Evolutionary conservation across 176 grass and related monocot genomes (phyloP).

Genomic region (Areca catechu): DNA sequence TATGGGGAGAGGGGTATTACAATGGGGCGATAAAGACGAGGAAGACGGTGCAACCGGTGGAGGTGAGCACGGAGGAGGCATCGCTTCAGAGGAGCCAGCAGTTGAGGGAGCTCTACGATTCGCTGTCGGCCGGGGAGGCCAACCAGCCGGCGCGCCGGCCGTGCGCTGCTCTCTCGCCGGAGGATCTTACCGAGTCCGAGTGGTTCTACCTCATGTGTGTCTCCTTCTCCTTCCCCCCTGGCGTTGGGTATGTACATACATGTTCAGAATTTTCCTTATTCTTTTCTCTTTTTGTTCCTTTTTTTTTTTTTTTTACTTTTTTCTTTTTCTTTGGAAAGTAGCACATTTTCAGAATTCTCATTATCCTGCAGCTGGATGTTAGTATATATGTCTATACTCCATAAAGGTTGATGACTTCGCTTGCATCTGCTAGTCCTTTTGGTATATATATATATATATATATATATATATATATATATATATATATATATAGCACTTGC

Average conservation of each 20-base stretch:
- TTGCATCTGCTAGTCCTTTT: no score
- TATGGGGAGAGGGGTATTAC: constrained; percentile 85
- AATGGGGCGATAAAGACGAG: constrained; percentile 80
- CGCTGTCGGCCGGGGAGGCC: constrained; percentile 36
- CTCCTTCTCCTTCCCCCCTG: constrained; percentile 72
- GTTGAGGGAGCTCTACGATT: constrained; percentile 72
- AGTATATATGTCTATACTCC: not conserved
- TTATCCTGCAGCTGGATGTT: not conserved
- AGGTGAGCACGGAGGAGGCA: constrained; percentile 34
- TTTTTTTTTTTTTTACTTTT: no score
- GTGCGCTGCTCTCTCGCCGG: constrained; percentile 66
- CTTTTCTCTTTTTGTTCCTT: no score
- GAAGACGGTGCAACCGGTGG: constrained; percentile 53
- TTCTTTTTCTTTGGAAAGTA: no score
- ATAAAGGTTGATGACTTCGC: no score
- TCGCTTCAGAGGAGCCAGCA: constrained; percentile 52
- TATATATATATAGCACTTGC: no score
- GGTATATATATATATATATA: no score
- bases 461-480: no score
- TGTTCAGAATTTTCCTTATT: not conserved
- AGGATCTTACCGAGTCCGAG: constrained; percentile 85
- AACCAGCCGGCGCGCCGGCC: constrained; percentile 28
- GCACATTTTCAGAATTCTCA: no score
- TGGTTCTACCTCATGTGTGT: constrained; percentile 98
- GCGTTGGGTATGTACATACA: constrained; percentile 35